Percentiles rank a stretch among this genome's conserved stretches.
Evolutionary conservation across 2,329 filamentous ascomycete species (phyloP).

Genomic region (Sporothrix schenckii): DNA sequence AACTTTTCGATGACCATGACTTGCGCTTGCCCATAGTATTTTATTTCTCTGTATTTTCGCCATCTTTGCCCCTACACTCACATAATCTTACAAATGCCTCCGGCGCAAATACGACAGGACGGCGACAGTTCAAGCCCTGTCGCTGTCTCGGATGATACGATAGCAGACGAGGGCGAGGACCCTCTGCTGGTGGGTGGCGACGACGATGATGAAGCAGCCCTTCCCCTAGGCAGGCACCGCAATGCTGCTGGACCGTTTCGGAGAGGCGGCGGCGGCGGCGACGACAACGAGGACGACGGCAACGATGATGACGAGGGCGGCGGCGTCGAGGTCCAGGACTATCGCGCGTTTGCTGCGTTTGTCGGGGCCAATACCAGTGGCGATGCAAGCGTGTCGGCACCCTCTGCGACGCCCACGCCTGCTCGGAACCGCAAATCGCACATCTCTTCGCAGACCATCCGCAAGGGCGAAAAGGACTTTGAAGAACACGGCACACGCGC

Average conservation of each 20-base stretch:
- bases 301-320: conserved; percentile 36
- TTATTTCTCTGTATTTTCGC: not conserved
- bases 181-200: conserved; percentile 30
- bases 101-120: not conserved
- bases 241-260: not conserved
- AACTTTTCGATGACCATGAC: not conserved
- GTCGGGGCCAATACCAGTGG: not conserved
- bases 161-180: not conserved
- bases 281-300: conserved; percentile 35
- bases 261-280: conserved; percentile 5
- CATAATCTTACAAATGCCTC: not conserved
- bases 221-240: not conserved
- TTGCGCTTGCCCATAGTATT: not conserved
- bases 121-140: not conserved
- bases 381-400: not conserved
- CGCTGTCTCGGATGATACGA: not conserved
- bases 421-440: conserved; percentile 50
- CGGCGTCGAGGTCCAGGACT: conserved; percentile 72
- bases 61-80: not conserved
- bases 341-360: conserved; percentile 67
- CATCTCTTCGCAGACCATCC: conserved; percentile 67
- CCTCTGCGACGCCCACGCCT: not conserved
- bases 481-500: conserved; percentile 86
- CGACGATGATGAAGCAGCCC: conserved; percentile 8
- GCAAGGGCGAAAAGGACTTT: conserved; percentile 96